These are phyloP conservation scores for Trypanosoma avium DNA, from an alignment of 208 protist species.

Conservation along the genomic window DNA sequence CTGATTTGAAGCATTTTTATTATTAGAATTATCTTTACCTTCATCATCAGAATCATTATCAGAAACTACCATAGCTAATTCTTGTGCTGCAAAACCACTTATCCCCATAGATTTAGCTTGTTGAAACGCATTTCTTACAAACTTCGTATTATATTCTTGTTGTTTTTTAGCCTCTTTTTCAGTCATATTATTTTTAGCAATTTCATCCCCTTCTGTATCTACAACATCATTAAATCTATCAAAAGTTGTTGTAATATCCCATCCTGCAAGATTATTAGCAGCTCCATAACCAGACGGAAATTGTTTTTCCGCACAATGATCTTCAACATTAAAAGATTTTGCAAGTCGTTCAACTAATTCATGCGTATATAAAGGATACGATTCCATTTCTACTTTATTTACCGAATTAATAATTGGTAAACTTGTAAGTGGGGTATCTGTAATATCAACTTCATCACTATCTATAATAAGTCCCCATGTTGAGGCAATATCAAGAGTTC, in stretches of 20 bases:
- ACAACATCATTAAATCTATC: constrained; percentile 82
- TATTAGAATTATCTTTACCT: constrained; percentile 11
- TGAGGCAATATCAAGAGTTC: constrained; percentile 42
- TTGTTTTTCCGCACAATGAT: constrained; percentile 39
- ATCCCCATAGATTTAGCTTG: constrained; percentile 90
- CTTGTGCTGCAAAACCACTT: constrained; percentile 63
- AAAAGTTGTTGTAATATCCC: constrained; percentile 73
- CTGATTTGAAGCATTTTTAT: constrained; percentile 2
- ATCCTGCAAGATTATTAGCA: constrained; percentile 75
- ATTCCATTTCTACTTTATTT: constrained; percentile 28
- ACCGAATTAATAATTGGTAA: constrained; percentile 46
- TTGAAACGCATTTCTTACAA: constrained; percentile 67
- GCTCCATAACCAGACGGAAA: constrained; percentile 63
- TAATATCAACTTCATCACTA: constrained; percentile 29
- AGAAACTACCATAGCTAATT: constrained; percentile 56
- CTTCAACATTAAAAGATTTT: constrained; percentile 42
- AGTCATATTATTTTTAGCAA: constrained; percentile 61
- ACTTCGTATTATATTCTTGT: constrained; percentile 63
- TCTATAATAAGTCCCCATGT: constrained; percentile 46
- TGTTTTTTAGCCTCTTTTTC: constrained; percentile 51
- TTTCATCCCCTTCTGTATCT: constrained; percentile 49
- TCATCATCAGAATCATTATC: constrained; percentile 62
- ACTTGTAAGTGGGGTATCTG: constrained; percentile 31
- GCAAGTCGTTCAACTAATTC: constrained; percentile 82
- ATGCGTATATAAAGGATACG: constrained; percentile 66